Base-by-base conservation (phyloP, 768 basidiomycete species). In the Calvatia gigantea region DNA sequence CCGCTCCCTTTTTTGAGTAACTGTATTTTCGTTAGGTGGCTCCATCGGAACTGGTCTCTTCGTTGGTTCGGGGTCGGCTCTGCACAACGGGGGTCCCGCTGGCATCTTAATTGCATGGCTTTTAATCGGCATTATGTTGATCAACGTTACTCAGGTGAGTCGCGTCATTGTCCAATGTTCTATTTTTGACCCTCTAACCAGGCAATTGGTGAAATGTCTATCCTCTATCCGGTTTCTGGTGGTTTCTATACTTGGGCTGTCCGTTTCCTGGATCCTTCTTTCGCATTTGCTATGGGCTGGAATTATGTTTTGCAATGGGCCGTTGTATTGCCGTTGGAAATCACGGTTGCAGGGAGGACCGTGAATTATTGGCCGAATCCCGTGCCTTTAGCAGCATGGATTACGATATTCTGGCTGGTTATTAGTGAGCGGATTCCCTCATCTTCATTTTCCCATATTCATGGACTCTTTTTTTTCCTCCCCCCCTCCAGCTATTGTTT, bases 221-320 rank as follows among this genome's bases (percentile, higher is more conserved):
- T 78, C 52, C 56, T 78, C 21, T 78, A 74, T 56, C 77, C 77
- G 8, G 75, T 78, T 28, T 78, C 77, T 54, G 77, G 77, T 50
- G 77, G 75, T 51, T 78, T 78, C 65, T 78, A 78, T 59, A 76
- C 76, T 29, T 67, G 77, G 41, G 73, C 77, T 41, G 64, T 68
- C 62, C 75, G 75, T 29, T 77, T 78, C 63, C 65, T 77, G 56
- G 77, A 78, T 51, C 77, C 77, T 44, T 70, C 75, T 12, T 78
- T 76, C 58, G 75, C 75, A 35, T 77, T 77, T 52, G 73, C 75
- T 41, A 78, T 78, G 77, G 77, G 77, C 2, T 78, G 77, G 77
- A 78, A 78, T 50, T 78, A 78, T 57, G 69, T 71, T 33, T 67
- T 78, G 38, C 75, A 76, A 70, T 78, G 77, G 77, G 75, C 72